phyloP scores from a whole-genome alignment of 1,139 yeast species.

The Scheffersomyces lignicola region DNA sequence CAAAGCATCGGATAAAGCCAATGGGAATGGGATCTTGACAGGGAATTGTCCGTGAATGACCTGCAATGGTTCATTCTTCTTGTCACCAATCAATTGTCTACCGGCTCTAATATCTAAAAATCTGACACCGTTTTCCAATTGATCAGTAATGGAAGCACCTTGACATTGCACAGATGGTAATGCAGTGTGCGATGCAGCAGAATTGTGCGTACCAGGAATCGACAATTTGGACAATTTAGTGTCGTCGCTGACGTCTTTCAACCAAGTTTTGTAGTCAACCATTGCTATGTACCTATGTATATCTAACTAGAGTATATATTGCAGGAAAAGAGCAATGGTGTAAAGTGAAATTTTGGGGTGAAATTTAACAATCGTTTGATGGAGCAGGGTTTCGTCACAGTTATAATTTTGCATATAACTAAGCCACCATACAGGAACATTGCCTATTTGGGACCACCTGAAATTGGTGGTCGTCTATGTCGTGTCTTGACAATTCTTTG shows the following conservation, averaged over 20 bases:
- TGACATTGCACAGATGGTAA: slow-evolving; percentile 82
- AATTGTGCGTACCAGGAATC: slow-evolving; percentile 80
- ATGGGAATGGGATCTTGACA: slow-evolving; percentile 61
- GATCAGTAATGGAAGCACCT: slow-evolving; percentile 58
- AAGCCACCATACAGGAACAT: slow-evolving; percentile 2
- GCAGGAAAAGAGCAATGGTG: no score
- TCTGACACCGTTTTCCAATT: slow-evolving; percentile 70
- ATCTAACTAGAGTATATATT: no score
- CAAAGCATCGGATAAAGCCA: slow-evolving; percentile 46
- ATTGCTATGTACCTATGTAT: no score
- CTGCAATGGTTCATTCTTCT: slow-evolving; percentile 53
- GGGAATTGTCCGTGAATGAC: slow-evolving; percentile 80
- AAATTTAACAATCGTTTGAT: no score
- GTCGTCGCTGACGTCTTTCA: slow-evolving; percentile 54
- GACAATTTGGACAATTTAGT: slow-evolving; percentile 54
- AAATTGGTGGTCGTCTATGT: neutral
- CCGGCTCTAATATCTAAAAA: slow-evolving; percentile 72
- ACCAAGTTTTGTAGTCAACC: slow-evolving; percentile 55
- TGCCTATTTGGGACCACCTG: neutral
- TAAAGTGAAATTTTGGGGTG: no score
- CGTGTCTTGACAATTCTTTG: no score
- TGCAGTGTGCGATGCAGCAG: slow-evolving; percentile 74
- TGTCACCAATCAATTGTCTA: slow-evolving; percentile 52
- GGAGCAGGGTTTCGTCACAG: no score
- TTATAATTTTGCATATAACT: neutral